A percentile compares a stretch with the other conserved stretches of the same genome.
phyloP scores from a whole-genome alignment of 192 early-diverging fungal genomes.

The Mortierella antarctica region DNA sequence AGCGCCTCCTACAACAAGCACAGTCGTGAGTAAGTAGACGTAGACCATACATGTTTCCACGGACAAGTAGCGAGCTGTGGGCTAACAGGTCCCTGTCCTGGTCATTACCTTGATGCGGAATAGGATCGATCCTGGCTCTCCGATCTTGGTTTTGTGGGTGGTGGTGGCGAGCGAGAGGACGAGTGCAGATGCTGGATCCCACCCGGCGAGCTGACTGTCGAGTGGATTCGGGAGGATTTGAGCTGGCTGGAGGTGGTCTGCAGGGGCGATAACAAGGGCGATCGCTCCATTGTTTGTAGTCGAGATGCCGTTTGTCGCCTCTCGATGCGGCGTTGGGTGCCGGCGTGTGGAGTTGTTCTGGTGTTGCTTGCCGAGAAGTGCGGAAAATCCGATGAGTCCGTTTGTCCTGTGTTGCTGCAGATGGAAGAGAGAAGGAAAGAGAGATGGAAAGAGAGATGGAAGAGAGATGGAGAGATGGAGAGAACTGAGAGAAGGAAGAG shows the following conservation, averaged over 20 bases:
- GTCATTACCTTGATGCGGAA: conserved; percentile 22
- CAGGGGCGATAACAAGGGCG: conserved; percentile 40
- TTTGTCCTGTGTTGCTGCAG: not conserved
- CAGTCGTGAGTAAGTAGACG: not conserved
- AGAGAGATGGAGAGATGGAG: not conserved
- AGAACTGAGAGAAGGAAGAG: not conserved
- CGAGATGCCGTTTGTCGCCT: not conserved
- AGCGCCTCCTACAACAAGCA: conserved; percentile 22
- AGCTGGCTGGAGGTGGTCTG: conserved; percentile 47
- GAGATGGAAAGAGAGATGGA: not conserved
- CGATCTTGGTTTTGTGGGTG: conserved; percentile 44
- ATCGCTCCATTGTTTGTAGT: conserved; percentile 35
- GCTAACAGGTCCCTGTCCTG: not conserved
- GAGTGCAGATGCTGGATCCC: conserved; percentile 44
- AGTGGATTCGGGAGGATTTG: conserved; percentile 44
- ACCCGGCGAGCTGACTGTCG: conserved; percentile 48
- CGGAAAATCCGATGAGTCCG: not conserved
- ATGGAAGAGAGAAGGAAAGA: not conserved
- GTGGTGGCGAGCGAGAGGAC: conserved; percentile 47
- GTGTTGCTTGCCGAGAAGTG: not conserved
- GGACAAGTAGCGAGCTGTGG: not conserved
- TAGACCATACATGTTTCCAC: no score
- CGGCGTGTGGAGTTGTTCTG: not conserved
- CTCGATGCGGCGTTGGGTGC: not conserved
- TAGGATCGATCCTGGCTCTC: conserved; percentile 50